Conservation (phyloP, 2,329 filamentous ascomycete species). For the Hymenoscyphus repandus region DNA sequence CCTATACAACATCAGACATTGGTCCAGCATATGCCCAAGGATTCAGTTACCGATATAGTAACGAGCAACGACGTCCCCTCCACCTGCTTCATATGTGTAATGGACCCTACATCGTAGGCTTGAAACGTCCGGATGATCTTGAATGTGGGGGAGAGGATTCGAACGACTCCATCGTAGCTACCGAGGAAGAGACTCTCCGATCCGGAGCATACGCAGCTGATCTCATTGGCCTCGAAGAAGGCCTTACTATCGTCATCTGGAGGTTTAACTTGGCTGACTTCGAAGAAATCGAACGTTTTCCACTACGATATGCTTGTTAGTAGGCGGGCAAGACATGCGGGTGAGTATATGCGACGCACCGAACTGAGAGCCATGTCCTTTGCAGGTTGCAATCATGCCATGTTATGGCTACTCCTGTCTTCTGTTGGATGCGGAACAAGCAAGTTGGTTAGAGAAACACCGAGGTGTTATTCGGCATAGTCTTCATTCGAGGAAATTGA, state of each 20-base stretch:
- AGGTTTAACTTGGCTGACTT: conserved; percentile 76
- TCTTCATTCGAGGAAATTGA: too few relatives aligned
- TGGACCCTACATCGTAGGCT: conserved; percentile 72
- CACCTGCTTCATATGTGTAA: conserved; percentile 90
- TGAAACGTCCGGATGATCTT: conserved; percentile 83
- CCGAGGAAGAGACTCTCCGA: conserved; percentile 88
- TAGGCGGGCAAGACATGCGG: background rate
- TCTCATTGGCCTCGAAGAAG: conserved; percentile 76
- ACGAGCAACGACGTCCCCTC: conserved; percentile 81
- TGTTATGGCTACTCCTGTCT: background rate
- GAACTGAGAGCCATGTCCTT: conserved; percentile 17
- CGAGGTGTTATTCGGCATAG: too few relatives aligned
- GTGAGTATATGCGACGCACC: conserved; percentile 8
- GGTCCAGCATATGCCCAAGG: background rate
- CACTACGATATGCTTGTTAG: conserved; percentile 46
- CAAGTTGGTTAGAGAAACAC: too few relatives aligned
- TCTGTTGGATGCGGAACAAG: background rate
- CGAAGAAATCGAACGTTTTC: conserved; percentile 99
- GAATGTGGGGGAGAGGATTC: conserved; percentile 82
- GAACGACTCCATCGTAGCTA: conserved; percentile 76
- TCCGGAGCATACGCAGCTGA: conserved; percentile 79
- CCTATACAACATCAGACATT: conserved; percentile 43
- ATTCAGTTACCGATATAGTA: conserved; percentile 59
- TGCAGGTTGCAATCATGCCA: conserved; percentile 2
- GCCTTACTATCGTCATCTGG: conserved; percentile 72